phyloP scores from a whole-genome alignment of 345 rosid species.

The Arabis alpina region DNA sequence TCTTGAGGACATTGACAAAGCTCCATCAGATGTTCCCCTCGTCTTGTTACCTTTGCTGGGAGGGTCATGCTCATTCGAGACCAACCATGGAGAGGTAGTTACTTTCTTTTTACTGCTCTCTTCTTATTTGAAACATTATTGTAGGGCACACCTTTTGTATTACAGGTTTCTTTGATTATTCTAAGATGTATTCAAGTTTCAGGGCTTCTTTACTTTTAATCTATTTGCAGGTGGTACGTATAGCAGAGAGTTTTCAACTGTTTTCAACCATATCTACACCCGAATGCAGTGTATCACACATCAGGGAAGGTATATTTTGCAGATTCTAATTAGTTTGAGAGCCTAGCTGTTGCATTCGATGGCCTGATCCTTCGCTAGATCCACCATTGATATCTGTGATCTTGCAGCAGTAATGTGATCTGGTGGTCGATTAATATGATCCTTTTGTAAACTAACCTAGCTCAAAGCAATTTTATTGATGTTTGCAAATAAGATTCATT shows the following conservation, averaged over 20 bases:
- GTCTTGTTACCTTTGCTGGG: constrained; percentile 81
- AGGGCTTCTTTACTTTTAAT: no score
- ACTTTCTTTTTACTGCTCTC: no score
- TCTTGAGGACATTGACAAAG: constrained; percentile 93
- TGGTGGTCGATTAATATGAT: constrained; percentile 4
- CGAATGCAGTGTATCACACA: constrained; percentile 50
- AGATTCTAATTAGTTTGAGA: constrained; percentile 15
- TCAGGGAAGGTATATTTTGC: constrained; percentile 56
- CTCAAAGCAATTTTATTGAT: constrained; percentile 9
- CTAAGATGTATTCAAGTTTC: no score
- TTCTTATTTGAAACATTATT: no score
- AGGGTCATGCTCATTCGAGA: constrained; percentile 56
- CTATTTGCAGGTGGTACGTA: constrained; percentile 49
- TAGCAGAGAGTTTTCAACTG: constrained; percentile 79
- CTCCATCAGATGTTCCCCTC: constrained; percentile 84
- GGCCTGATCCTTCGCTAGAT: constrained; percentile 25
- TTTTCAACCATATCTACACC: constrained; percentile 83
- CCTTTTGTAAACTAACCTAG: constrained; percentile 7
- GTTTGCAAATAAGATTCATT: constrained; percentile 14
- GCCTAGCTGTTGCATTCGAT: constrained; percentile 17
- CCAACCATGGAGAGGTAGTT: no score
- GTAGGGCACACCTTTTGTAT: no score
- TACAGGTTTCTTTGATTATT: no score
- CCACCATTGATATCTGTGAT: constrained; percentile 3
- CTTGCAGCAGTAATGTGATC: constrained; percentile 13